Percentiles rank a stretch among this genome's conserved stretches.
Conservation (phyloP, 129 eudicot species). For the Ambrosia artemisiifolia region DNA sequence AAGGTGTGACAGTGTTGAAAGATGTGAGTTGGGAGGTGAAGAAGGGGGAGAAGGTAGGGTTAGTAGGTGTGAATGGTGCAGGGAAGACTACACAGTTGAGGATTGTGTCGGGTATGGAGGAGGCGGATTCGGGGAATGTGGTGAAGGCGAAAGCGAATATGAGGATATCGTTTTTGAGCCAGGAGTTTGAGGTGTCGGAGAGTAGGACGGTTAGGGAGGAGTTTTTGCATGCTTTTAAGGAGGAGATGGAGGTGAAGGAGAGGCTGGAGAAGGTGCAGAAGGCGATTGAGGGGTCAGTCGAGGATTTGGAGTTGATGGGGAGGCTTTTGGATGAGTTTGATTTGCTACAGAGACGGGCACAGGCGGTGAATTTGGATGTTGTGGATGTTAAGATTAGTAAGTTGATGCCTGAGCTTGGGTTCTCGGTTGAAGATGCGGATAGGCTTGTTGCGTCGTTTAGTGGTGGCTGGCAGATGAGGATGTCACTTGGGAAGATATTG, state of each 20-base stretch:
- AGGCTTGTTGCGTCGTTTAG: conserved; percentile 95
- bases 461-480: conserved; percentile 99
- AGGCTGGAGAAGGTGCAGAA: conserved; percentile 92
- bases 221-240: conserved; percentile 86
- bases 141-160: conserved; percentile 84
- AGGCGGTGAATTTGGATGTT: conserved; percentile 76
- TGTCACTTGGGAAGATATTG: conserved; percentile 92
- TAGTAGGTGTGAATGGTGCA: conserved; percentile 98
- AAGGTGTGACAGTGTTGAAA: conserved; percentile 83
- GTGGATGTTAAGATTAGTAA: conserved; percentile 86
- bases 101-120: conserved; percentile 78
- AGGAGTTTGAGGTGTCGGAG: conserved; percentile 84
- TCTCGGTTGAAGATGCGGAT: conserved; percentile 72
- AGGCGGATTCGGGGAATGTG: conserved; percentile 85
- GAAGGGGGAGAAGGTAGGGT: conserved; percentile 90
- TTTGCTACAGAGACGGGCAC: conserved; percentile 78
- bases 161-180: conserved; percentile 87
- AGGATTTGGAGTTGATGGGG: conserved; percentile 96
- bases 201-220: conserved; percentile 88
- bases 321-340: conserved; percentile 96
- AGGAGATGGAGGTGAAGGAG: conserved; percentile 80
- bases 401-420: conserved; percentile 90
- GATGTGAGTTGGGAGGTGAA: conserved; percentile 94
- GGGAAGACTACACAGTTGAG: conserved; percentile 95
- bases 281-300: conserved; percentile 80